Evolutionary conservation across 768 basidiomycete species (phyloP), one percentile per base, ranked within the genome.

Genomic region (Trametes cubensis): DNA sequence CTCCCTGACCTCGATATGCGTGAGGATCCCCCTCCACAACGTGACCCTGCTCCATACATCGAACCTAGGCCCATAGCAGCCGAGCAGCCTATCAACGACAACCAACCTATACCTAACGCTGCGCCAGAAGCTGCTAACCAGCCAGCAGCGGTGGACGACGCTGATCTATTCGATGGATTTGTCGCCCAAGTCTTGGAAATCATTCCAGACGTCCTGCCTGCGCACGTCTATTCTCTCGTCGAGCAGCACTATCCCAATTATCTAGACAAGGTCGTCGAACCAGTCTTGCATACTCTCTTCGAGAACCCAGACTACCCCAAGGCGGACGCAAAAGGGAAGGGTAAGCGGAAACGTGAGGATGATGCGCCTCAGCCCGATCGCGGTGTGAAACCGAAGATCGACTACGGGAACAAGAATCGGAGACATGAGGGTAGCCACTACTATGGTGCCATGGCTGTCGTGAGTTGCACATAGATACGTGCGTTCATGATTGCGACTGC

Each of bases 171-270:
- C 39, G 64, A 69, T 47, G 53, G 4, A 7, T 73, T 69, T 46
- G 61, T 87, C 30, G 78, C 82, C 1, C 83, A 78, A 44, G 78
- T 90, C 30, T 75, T 88, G 40, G 88, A 90, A 67, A 81, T 92
- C 47, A 71, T 91, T 14, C 90, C 90, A 0, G 88, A 91, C 66
- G 87, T 90, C 23, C 78, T 81, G 21, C 84, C 86, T 0, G 66
- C 78, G 3, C 80, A 90, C 64, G 81, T 81, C 14, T 69, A 78
- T 23, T 63, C 70, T 1, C 82, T 90, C 34, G 69, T 90, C 30
- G 72, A 78, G 40, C 69, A 78, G 46, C 75, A 81, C 62, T 69
- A 81, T 28, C 73, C 76, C 4, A 66, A 73, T 4, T 72, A 76
- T 45, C 58, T 66, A 4, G 75, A 76, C 0, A 65, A 76, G 15